Percentiles rank a stretch among this genome's conserved stretches.
These are phyloP conservation scores for Taphrina pruni DNA, from an alignment of 1,139 yeast species.

Conservation along the genomic window DNA sequence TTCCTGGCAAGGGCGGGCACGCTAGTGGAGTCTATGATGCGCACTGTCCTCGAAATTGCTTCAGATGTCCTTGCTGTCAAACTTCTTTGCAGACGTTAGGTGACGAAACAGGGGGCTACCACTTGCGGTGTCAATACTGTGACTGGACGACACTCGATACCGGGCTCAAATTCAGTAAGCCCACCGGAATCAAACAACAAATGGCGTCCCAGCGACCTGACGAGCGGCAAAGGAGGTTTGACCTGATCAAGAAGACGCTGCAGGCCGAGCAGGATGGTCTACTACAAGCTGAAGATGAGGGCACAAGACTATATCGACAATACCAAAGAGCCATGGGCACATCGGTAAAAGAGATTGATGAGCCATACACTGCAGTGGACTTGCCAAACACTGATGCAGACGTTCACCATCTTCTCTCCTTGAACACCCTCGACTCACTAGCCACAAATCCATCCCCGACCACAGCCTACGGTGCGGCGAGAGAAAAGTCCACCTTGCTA, in stretches of 20 bases:
- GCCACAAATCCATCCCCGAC: background rate
- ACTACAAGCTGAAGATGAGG: background rate
- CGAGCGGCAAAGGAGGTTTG: background rate
- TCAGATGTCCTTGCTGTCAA: conserved; percentile 45
- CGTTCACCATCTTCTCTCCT: conserved; percentile 1
- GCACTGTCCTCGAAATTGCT: conserved; percentile 46
- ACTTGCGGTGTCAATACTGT: conserved; percentile 45
- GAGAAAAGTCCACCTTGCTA: background rate
- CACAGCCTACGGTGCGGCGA: background rate
- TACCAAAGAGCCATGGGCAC: conserved; percentile 12
- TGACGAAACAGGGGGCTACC: conserved; percentile 20
- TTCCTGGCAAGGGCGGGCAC: conserved; percentile 33
- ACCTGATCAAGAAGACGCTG: background rate
- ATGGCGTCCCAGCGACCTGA: conserved; percentile 11
- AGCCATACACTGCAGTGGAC: conserved; percentile 5
- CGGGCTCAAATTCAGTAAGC: conserved; percentile 41
- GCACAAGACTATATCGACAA: conserved; percentile 4
- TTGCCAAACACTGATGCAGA: background rate
- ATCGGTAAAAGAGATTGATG: background rate
- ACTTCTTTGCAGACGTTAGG: conserved; percentile 40
- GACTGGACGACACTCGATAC: conserved; percentile 44
- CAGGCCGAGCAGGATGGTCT: background rate
- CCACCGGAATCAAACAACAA: conserved; percentile 39
- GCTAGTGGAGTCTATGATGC: background rate
- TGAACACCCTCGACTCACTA: background rate